Base-by-base conservation (phyloP, 306 rosid genomes). In the Medicago lupulina region DNA sequence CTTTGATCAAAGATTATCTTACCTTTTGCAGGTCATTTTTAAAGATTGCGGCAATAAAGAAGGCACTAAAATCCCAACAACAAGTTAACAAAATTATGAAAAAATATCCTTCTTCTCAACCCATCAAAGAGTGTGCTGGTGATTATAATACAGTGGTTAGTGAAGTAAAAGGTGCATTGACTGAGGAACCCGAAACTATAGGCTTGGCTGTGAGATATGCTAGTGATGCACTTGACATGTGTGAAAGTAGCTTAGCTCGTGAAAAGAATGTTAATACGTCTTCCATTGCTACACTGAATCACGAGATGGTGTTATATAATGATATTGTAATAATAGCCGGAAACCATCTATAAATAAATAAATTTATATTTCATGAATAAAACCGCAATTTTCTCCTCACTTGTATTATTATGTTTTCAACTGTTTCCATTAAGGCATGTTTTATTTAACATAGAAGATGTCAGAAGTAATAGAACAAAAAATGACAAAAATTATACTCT, bases 151-250 rank as follows among this genome's bases (percentile, higher is more conserved):
- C 0, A 1, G 3, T 49, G 41, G 15, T 19, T 19, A 0, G 0
- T 0, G 3, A 19, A 15, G 10, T 55, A 11, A 1, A 9, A 1
- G 8, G 1, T 55, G 14, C 13, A 6, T 19, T 55, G 62, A 10
- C 0, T 10, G 34, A 8, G 1, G 8, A 4, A 1, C n/a, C 73
- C 0, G 0, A 0, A 15, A 2, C 0, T 8, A 18, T 38, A 46
- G 15, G 4, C 25, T 14, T 46, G 17, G 4, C 1, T 46, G 43
- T 13, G 1, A 14, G 0, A 25, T 17, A 14, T 46, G 73, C 73
- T 46, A 2, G 9, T 5, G 73, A 47, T 68, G 59, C 43, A 47
- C 41, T 38, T 46, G 6, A 15, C 1, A 0, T 0, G 0, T 71
- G 76, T 2, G 8, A 4, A 2, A 0, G 0, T 1, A 9, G 5